Base-by-base conservation (phyloP, 2,329 filamentous ascomycete genomes). In the Cladosporium sp. region DNA sequence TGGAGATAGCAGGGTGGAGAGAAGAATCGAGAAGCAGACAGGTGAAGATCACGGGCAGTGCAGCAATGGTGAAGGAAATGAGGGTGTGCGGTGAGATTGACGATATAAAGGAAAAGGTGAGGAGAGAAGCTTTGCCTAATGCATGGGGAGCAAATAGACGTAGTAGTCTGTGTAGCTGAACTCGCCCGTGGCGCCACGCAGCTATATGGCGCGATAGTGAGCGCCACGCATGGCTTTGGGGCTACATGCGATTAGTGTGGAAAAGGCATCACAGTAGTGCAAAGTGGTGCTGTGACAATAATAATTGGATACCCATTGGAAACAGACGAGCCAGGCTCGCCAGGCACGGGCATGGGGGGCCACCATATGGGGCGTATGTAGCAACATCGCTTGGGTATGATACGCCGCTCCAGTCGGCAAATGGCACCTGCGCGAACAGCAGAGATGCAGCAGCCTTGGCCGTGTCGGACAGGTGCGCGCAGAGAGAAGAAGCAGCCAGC, bases 51-150 rank as follows among this genome's bases (percentile, higher is more conserved):
- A 29, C 22, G 43, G 30, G 37, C 41, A 49, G n/a, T n/a, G n/a
- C n/a, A 50, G 17, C 12, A 37, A 30, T 15, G 12, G 42, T 41
- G 15, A 49, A 54, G 44, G 56, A 55, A 53, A 57, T 27, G 56
- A 57, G n/a, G n/a, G n/a, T 57, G 38, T 47, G 47, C 56, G 41
- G 51, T 52, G 50, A 41, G 38, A 41, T 41, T 40, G 45, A 27
- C 17, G 29, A 40, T 41, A 48, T 32, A 41, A 41, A 48, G 45
- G 32, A 40, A 40, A 40, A 41, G 7, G 37, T 41, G 37, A 32
- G 45, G 15, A 34, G 45, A 34, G 44, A 48, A 48, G 37, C 37
- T 48, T 48, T 40, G 37, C 36, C 36, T 48, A 32, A 48, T 48
- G 44, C 44, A 41, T 34, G 45, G 45, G 37, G 22, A 41, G 36